These are phyloP conservation scores for Cerrena zonata DNA, from an alignment of 1,284 basidiomycete genomes.

Conservation along the genomic window DNA sequence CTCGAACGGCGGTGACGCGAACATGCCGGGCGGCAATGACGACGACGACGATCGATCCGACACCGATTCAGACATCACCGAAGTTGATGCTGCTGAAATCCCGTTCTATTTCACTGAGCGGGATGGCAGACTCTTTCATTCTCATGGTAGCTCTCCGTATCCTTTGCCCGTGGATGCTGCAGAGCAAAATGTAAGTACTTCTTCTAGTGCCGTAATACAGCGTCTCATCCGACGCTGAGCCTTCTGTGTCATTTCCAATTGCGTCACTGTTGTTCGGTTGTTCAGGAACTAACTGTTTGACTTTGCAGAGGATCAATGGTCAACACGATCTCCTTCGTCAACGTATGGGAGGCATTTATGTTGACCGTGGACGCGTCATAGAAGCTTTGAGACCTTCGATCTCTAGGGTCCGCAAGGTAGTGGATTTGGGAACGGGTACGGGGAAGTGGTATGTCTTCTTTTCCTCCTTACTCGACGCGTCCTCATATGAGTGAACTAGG, in stretches of 20 bases:
- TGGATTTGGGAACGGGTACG: slow-evolving; percentile 68
- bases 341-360: slow-evolving; percentile 46
- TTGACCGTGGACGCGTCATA: slow-evolving; percentile 44
- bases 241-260: slow-evolving; percentile 3
- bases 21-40: slow-evolving; percentile 3
- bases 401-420: slow-evolving; percentile 40
- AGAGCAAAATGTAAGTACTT: slow-evolving; percentile 62
- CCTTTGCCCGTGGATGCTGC: slow-evolving; percentile 60
- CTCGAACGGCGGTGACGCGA: neutral
- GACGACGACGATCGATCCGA: slow-evolving; percentile 30
- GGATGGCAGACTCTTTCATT: slow-evolving; percentile 58
- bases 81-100: slow-evolving; percentile 45
- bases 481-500: slow-evolving; percentile 35
- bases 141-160: slow-evolving; percentile 53
- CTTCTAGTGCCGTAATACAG: slow-evolving; percentile 19
- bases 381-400: slow-evolving; percentile 38
- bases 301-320: slow-evolving; percentile 43
- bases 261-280: neutral
- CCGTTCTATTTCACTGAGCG: slow-evolving; percentile 51
- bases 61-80: slow-evolving; percentile 36
- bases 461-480: slow-evolving; percentile 5
- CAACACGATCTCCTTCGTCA: slow-evolving; percentile 43
- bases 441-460: slow-evolving; percentile 53
- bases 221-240: slow-evolving; percentile 1
- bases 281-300: neutral